Evolutionary conservation across 257 asterid species (phyloP).

Genomic region (Parsonsia alboflavescens): DNA sequence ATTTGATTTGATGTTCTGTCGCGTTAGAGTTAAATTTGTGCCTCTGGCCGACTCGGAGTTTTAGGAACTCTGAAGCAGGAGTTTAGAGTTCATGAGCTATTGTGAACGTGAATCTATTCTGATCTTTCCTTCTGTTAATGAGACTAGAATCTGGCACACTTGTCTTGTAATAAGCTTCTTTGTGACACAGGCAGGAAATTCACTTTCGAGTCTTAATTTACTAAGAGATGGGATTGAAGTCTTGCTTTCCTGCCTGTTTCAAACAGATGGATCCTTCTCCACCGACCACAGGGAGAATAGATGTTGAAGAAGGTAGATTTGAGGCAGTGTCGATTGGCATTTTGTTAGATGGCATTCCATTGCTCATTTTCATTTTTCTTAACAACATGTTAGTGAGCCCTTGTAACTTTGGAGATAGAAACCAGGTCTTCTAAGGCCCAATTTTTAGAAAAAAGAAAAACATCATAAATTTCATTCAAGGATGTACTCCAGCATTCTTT

Average conservation of each 20-base stretch:
- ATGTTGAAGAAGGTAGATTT: slow-evolving; percentile 57
- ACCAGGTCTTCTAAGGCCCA: background rate
- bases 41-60: background rate
- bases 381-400: background rate
- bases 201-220: background rate
- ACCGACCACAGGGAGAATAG: slow-evolving; percentile 20
- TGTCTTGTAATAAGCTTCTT: background rate
- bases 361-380: background rate
- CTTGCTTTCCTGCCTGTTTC: slow-evolving; percentile 9
- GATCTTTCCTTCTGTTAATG: background rate
- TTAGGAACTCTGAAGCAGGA: background rate
- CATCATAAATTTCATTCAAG: background rate
- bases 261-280: slow-evolving; percentile 17
- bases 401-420: background rate
- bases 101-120: background rate
- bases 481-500: slow-evolving; percentile 4
- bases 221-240: slow-evolving; percentile 3
- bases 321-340: slow-evolving; percentile 2
- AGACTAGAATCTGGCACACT: background rate
- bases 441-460: background rate
- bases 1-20: background rate
- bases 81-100: background rate
- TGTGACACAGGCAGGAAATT: slow-evolving; percentile 2
- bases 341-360: background rate
- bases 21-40: background rate